Evolutionary conservation across 179 eudicot species (phyloP).

Genomic region (Silene noctiflora): DNA sequence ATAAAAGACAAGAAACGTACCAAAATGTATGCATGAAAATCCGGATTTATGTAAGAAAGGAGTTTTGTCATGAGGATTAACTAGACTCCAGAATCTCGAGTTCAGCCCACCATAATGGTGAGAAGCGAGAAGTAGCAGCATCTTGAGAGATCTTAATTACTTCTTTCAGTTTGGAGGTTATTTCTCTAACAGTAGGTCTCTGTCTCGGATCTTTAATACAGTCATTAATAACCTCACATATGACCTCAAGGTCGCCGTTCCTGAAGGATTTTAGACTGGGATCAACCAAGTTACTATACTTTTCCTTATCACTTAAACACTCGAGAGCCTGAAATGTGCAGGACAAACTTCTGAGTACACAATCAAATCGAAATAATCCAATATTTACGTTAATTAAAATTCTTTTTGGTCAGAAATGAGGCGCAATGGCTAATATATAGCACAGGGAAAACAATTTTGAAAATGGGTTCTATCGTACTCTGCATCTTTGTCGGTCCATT

Average conservation of each 20-base stretch:
- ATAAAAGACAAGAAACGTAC: neutral
- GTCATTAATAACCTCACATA: slow-evolving; percentile 35
- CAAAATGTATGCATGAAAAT: neutral
- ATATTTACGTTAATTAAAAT: neutral
- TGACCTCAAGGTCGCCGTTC: slow-evolving; percentile 29
- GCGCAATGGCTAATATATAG: no score
- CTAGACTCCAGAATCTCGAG: slow-evolving; percentile 44
- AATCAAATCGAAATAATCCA: neutral
- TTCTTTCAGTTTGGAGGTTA: slow-evolving; percentile 29
- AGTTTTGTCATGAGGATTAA: slow-evolving; percentile 8
- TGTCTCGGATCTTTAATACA: slow-evolving; percentile 36
- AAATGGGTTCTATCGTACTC: no score
- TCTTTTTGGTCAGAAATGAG: neutral
- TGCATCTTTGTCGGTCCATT: neutral
- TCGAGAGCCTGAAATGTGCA: slow-evolving; percentile 30
- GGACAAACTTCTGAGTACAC: neutral
- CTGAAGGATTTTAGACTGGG: slow-evolving; percentile 39
- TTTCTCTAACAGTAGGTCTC: slow-evolving; percentile 34
- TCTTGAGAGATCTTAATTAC: slow-evolving; percentile 41
- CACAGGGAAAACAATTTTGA: no score
- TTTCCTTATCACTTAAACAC: slow-evolving; percentile 31
- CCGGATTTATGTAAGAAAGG: neutral
- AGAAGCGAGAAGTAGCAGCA: slow-evolving; percentile 40
- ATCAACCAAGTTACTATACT: slow-evolving; percentile 34
- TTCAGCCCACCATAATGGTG: slow-evolving; percentile 60